These are phyloP conservation scores for Caryopteris hybrid DNA, from an alignment of 305 asterid species.

Conservation along the genomic window DNA sequence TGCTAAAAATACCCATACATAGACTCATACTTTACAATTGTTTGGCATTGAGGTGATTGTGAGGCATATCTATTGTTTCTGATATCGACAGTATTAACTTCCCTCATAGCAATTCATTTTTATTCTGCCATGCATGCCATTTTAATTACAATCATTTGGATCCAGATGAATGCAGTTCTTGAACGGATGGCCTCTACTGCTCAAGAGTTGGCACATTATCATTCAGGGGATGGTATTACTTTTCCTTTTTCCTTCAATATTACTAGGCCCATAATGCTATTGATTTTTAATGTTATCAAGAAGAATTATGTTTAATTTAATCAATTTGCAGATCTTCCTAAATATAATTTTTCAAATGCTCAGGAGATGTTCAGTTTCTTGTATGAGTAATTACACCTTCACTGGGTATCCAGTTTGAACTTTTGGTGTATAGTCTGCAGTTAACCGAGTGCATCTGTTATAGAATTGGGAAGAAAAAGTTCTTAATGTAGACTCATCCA, in stretches of 20 bases:
- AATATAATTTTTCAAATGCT: neutral
- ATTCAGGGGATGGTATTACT: constrained; percentile 87
- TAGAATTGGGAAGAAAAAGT: neutral
- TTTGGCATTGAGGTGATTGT: constrained; percentile 8
- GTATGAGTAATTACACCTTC: constrained; percentile 3
- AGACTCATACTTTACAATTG: neutral
- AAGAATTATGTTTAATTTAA: neutral
- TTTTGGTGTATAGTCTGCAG: neutral
- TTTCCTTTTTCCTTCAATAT: constrained; percentile 17
- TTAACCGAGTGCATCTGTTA: neutral
- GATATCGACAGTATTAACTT: neutral
- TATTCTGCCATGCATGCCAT: neutral
- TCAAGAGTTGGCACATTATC: constrained; percentile 91
- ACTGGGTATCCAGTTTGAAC: neutral
- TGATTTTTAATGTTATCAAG: too few relatives aligned
- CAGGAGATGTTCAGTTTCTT: neutral
- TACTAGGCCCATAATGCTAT: too few relatives aligned
- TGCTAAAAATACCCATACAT: neutral
- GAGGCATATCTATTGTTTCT: constrained; percentile 8
- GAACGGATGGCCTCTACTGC: constrained; percentile 90
- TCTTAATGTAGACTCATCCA: neutral
- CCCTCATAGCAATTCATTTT: constrained; percentile 2
- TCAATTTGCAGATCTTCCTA: too few relatives aligned
- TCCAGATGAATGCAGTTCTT: constrained; percentile 89
- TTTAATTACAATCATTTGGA: constrained; percentile 15